These are phyloP conservation scores for Pyrus bretschneideri DNA, from an alignment of 306 rosid genomes.

Conservation along the genomic window DNA sequence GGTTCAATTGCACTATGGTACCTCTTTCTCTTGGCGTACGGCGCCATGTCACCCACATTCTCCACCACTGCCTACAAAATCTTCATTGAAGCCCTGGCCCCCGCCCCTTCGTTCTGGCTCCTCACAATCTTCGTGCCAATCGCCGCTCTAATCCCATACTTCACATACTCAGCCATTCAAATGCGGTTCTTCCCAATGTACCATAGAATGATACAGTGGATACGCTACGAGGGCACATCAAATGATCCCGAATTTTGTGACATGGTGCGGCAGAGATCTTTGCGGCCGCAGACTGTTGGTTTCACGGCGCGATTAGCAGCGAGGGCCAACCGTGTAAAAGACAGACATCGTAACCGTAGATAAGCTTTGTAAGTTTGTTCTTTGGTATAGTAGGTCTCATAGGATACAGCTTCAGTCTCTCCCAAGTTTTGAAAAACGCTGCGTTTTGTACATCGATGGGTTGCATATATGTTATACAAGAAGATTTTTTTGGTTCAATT, in stretches of 20 bases:
- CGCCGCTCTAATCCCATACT: slow-evolving; percentile 69
- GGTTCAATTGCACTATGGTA: slow-evolving; percentile 80
- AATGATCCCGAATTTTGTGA: slow-evolving; percentile 53
- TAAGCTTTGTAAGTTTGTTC: slow-evolving; percentile 10
- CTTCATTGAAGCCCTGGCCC: slow-evolving; percentile 72
- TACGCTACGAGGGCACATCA: slow-evolving; percentile 50
- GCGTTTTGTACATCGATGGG: not conserved
- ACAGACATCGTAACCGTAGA: slow-evolving; percentile 15
- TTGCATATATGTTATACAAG: not conserved
- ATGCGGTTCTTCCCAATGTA: slow-evolving; percentile 84
- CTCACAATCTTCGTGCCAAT: slow-evolving; percentile 54
- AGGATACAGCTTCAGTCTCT: slow-evolving; percentile 10
- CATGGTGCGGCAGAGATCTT: slow-evolving; percentile 45
- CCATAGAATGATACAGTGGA: slow-evolving; percentile 74
- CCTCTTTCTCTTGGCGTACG: slow-evolving; percentile 62
- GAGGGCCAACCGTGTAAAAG: slow-evolving; percentile 27
- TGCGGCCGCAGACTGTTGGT: slow-evolving; percentile 51
- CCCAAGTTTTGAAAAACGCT: not conserved
- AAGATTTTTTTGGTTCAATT: not conserved
- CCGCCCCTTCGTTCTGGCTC: slow-evolving; percentile 66
- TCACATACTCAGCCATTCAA: slow-evolving; percentile 59
- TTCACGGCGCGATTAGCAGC: slow-evolving; percentile 79
- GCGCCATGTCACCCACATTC: slow-evolving; percentile 42
- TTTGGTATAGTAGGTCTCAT: not conserved
- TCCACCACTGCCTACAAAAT: slow-evolving; percentile 66